Evolutionary conservation across 306 rosid species (phyloP).

Genomic region (Casuarina glauca): DNA sequence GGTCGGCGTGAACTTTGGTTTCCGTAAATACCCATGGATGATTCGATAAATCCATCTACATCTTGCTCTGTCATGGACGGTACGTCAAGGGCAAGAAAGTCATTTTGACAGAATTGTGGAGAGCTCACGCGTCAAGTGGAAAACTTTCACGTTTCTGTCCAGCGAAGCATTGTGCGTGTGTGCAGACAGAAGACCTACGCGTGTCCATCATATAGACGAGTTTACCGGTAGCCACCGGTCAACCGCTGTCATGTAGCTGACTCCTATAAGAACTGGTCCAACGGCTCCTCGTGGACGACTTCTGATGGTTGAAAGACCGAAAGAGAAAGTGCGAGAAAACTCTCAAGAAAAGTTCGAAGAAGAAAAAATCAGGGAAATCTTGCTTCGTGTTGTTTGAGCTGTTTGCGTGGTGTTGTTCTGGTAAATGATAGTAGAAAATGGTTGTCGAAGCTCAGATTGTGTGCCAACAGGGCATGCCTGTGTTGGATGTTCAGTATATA

Average conservation of each 20-base stretch:
- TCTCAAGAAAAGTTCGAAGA: slow-evolving; percentile 23
- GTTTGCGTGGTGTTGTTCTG: slow-evolving; percentile 8
- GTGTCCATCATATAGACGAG: slow-evolving; percentile 27
- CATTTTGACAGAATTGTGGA: neutral
- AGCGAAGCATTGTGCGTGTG: slow-evolving; percentile 28
- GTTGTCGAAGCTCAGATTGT: slow-evolving; percentile 73
- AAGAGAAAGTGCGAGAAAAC: slow-evolving; percentile 43
- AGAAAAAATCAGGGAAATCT: slow-evolving; percentile 13
- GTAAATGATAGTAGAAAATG: slow-evolving; percentile 44
- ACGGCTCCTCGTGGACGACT: neutral
- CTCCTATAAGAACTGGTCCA: slow-evolving; percentile 34
- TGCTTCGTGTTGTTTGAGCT: neutral
- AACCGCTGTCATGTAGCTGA: slow-evolving; percentile 16
- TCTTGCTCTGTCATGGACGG: neutral
- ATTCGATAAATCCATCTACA: neutral
- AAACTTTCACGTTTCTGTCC: slow-evolving; percentile 50
- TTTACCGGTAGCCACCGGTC: slow-evolving; percentile 65
- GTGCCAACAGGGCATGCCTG: slow-evolving; percentile 53
- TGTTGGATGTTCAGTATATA: slow-evolving; percentile 54
- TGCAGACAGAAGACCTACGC: slow-evolving; percentile 28
- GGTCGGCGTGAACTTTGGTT: neutral
- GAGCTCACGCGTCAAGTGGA: slow-evolving; percentile 46
- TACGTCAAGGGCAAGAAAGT: slow-evolving; percentile 23
- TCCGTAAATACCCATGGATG: slow-evolving; percentile 20
- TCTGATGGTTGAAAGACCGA: slow-evolving; percentile 13